Evolutionary conservation across 1,284 basidiomycete species (phyloP).

Genomic region (Ustilago curta): DNA sequence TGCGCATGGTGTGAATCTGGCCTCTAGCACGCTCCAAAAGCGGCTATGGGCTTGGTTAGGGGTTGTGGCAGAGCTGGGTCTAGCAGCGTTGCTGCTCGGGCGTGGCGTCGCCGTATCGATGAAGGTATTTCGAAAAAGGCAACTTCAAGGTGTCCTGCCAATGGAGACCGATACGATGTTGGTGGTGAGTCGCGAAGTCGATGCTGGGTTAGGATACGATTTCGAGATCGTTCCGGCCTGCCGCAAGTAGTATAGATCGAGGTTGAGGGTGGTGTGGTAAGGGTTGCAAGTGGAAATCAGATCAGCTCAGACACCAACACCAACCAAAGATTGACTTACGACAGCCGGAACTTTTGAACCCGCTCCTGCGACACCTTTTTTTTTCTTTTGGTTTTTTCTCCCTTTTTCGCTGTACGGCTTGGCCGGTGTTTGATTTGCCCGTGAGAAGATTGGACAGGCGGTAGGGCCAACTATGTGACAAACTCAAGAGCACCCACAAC

Average conservation of each 20-base stretch:
- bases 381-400: neutral
- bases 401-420: neutral
- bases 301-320: slow-evolving; percentile 16
- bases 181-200: neutral
- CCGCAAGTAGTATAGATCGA: neutral
- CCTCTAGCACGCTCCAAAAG: slow-evolving; percentile 26
- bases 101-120: neutral
- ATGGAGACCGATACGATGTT: neutral
- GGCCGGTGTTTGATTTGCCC: slow-evolving; percentile 6
- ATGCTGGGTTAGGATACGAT: neutral
- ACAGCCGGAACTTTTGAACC: neutral
- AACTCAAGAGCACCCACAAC: neutral
- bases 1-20: slow-evolving; percentile 74
- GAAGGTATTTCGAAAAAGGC: neutral
- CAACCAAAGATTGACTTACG: neutral
- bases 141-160: neutral
- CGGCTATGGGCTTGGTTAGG: slow-evolving; percentile 14
- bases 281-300: neutral
- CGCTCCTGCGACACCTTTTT: neutral
- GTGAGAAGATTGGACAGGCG: slow-evolving; percentile 1
- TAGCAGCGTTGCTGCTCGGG: neutral
- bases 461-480: neutral
- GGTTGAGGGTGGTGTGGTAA: neutral
- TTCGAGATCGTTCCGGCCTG: neutral
- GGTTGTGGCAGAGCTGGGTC: neutral